Evolutionary conservation across 129 eudicot genomes (phyloP).

Genomic region (Lonicera japonica): DNA sequence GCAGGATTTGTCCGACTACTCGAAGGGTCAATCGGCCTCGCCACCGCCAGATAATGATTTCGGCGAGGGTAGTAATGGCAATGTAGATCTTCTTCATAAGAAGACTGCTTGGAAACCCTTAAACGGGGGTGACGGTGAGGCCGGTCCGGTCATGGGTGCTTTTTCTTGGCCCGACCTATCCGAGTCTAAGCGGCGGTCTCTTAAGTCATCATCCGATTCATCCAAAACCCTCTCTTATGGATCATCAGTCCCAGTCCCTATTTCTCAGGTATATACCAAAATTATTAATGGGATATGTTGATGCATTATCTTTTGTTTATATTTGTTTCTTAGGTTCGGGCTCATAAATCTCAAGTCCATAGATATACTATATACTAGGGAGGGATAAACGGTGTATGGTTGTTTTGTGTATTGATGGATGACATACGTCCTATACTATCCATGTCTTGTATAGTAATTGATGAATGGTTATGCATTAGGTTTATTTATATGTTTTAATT

Average conservation of each 20-base stretch:
- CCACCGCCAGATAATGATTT: background rate
- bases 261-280: conserved; percentile 38
- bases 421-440: no score
- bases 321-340: background rate
- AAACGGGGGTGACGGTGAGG: conserved; percentile 33
- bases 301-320: background rate
- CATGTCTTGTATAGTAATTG: no score
- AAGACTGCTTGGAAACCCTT: conserved; percentile 59
- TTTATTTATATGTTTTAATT: background rate
- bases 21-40: background rate
- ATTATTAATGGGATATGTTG: no score
- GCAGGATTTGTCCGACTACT: no score
- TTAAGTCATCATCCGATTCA: conserved; percentile 22
- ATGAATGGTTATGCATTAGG: no score
- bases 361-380: no score
- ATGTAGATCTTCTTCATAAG: conserved; percentile 35
- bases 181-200: conserved; percentile 43
- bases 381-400: no score
- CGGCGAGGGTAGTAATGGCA: conserved; percentile 14
- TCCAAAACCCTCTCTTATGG: conserved; percentile 25
- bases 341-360: no score
- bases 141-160: conserved; percentile 46
- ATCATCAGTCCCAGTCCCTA: conserved; percentile 17
- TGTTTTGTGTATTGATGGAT: no score
- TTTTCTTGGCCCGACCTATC: conserved; percentile 71